Conservation (phyloP, 2,329 filamentous ascomycete genomes). For the Monosporascus sp. region DNA sequence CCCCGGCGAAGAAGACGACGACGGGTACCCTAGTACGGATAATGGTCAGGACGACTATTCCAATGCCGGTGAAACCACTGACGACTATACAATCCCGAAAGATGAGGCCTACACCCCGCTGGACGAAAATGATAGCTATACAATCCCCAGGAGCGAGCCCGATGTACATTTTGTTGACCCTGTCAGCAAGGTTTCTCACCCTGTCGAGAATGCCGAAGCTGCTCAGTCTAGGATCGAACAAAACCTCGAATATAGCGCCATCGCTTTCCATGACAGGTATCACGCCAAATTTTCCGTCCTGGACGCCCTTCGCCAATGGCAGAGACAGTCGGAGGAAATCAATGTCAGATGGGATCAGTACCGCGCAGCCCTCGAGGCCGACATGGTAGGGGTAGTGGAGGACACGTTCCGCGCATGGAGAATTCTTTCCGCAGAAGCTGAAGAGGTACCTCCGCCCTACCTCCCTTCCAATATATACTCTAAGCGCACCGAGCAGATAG, state of each 20-base stretch:
- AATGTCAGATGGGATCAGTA: conserved; percentile 17
- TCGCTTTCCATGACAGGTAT: conserved; percentile 20
- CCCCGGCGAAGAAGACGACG: neutral
- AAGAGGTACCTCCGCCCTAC: conserved; percentile 11
- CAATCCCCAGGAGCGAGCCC: neutral
- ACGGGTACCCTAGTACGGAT: conserved; percentile 7
- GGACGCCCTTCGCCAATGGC: conserved; percentile 22
- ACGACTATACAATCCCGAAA: neutral
- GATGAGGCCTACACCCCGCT: neutral
- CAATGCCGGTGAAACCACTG: conserved; percentile 4
- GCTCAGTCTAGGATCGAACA: conserved; percentile 14
- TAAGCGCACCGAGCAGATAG: conserved; percentile 24
- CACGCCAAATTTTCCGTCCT: conserved; percentile 18
- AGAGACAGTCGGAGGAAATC: conserved; percentile 17
- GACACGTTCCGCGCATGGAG: conserved; percentile 22
- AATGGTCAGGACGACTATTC: conserved; percentile 4
- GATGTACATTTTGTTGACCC: conserved; percentile 6
- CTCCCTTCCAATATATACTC: conserved; percentile 23
- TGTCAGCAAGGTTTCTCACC: conserved; percentile 2
- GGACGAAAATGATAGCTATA: neutral
- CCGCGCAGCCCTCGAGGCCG: conserved; percentile 17
- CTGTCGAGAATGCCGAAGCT: neutral
- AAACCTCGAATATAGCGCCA: conserved; percentile 17
- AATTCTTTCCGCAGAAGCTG: conserved; percentile 15
- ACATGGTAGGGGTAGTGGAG: conserved; percentile 15